Conservation (phyloP, 73 alveolate species). For the Breviolum minutum region DNA sequence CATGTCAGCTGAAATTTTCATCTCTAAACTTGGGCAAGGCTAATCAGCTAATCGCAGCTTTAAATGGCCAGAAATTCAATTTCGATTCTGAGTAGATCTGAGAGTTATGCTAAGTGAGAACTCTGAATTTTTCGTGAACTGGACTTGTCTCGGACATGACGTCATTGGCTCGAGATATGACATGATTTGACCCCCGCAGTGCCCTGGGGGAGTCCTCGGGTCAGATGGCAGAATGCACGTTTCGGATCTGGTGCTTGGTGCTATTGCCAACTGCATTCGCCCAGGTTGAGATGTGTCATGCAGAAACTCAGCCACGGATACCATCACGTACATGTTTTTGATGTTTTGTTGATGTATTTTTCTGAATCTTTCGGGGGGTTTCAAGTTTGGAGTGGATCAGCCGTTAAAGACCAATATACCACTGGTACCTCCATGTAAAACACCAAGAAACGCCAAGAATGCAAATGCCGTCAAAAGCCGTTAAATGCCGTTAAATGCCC, state of each 20-base stretch:
- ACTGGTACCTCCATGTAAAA: background rate
- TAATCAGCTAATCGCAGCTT: too few relatives aligned
- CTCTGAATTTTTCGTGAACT: too few relatives aligned
- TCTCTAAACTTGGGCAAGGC: too few relatives aligned
- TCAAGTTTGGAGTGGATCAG: too few relatives aligned
- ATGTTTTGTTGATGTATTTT: background rate
- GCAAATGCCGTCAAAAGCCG: background rate
- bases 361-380: background rate
- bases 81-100: too few relatives aligned
- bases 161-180: background rate
- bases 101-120: too few relatives aligned
- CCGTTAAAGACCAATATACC: background rate
- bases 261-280: background rate
- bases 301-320: background rate
- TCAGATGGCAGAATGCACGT: background rate
- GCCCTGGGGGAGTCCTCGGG: background rate
- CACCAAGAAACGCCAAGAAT: background rate
- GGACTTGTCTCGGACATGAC: too few relatives aligned
- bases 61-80: too few relatives aligned
- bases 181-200: background rate
- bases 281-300: slow-evolving; percentile 36
- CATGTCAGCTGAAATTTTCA: too few relatives aligned
- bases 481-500: background rate
- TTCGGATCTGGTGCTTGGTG: background rate
- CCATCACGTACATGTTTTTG: background rate